Evolutionary conservation across 176 grass and related monocot genomes (phyloP).

Genomic region (Musa acuminata): DNA sequence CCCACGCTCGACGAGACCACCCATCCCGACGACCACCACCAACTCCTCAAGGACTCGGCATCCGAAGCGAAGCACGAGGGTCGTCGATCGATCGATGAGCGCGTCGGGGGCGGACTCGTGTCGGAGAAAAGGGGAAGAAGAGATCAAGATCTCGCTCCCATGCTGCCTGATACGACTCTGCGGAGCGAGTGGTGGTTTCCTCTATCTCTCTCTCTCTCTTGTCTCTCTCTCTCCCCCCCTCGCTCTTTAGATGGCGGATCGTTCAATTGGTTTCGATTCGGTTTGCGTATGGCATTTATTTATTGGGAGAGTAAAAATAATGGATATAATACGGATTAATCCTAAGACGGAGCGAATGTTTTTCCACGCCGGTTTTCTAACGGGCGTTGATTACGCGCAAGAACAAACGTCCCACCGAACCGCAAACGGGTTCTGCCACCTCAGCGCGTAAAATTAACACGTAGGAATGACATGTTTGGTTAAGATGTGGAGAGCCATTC

Average conservation of each 20-base stretch:
- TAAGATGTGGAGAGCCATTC: no score
- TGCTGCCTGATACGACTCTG: background rate
- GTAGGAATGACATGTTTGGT: no score
- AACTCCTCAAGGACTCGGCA: background rate
- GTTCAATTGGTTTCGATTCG: background rate
- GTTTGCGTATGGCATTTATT: no score
- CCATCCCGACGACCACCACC: constrained; percentile 8
- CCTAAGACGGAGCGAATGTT: no score
- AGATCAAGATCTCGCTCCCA: background rate
- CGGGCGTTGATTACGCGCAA: no score
- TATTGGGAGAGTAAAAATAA: no score
- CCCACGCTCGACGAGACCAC: background rate
- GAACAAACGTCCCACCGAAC: no score
- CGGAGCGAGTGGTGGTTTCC: background rate
- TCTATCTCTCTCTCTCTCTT: background rate
- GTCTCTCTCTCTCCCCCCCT: background rate
- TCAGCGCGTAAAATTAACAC: no score
- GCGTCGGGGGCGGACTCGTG: background rate
- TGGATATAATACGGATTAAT: no score
- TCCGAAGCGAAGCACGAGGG: background rate
- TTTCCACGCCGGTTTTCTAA: no score
- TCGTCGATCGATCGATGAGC: background rate
- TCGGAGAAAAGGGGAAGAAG: background rate
- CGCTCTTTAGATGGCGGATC: background rate
- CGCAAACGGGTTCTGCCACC: no score